phyloP scores from a whole-genome alignment of 179 eudicot genomes.

The Actinidia arguta region DNA sequence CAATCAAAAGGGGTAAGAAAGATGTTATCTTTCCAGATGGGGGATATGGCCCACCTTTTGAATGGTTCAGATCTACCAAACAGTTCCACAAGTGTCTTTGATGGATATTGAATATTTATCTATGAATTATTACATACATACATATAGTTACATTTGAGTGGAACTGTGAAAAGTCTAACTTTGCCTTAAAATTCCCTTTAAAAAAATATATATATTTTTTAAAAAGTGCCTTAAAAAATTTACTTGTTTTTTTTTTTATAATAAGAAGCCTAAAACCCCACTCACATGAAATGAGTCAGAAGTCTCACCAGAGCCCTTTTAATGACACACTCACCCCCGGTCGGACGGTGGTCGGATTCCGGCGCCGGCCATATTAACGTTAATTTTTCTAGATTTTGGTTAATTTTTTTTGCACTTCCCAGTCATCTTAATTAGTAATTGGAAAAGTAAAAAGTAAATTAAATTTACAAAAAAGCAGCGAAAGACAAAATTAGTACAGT shows the following conservation, averaged over 20 bases:
- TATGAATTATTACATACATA: neutral
- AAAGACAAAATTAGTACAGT: too few species aligned
- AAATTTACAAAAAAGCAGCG: too few species aligned
- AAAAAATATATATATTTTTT: too few species aligned
- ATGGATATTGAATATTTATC: too few species aligned
- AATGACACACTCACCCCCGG: slow-evolving; percentile 21
- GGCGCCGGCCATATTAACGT: slow-evolving; percentile 30
- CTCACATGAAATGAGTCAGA: slow-evolving; percentile 56
- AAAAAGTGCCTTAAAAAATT: too few species aligned
- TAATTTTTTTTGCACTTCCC: too few species aligned
- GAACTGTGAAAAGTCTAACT: slow-evolving; percentile 8
- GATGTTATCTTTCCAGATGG: slow-evolving; percentile 24
- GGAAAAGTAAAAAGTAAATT: too few species aligned
- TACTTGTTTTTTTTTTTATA: slow-evolving; percentile 6
- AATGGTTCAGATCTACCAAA: slow-evolving; percentile 44
- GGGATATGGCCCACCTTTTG: slow-evolving; percentile 34
- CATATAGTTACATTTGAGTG: neutral
- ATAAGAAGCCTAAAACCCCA: slow-evolving; percentile 35
- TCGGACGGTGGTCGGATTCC: slow-evolving; percentile 26
- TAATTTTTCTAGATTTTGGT: too few species aligned
- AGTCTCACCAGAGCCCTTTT: slow-evolving; percentile 26
- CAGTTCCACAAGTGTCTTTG: slow-evolving; percentile 36
- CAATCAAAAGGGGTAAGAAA: slow-evolving; percentile 18
- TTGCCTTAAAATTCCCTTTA: slow-evolving; percentile 33
- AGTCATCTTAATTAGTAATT: too few species aligned